These are phyloP conservation scores for Uronychia setigera DNA, from an alignment of 73 alveolate species.

Conservation along the genomic window DNA sequence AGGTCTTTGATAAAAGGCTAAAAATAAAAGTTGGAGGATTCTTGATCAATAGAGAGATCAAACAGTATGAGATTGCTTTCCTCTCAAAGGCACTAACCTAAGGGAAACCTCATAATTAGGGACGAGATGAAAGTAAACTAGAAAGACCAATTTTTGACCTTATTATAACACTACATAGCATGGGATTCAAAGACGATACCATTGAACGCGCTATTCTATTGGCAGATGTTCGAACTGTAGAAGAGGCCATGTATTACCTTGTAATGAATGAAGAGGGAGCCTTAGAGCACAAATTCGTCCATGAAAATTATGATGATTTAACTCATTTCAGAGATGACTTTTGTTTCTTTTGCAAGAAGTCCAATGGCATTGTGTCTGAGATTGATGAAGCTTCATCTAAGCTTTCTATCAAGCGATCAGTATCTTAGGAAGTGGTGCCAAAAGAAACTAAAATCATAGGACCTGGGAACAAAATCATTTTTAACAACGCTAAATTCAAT, in stretches of 20 bases:
- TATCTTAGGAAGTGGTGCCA: no score
- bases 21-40: not conserved
- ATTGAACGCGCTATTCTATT: slow-evolving; percentile 18
- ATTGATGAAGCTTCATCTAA: no score
- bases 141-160: not conserved
- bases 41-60: not conserved
- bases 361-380: no score
- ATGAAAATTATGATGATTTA: no score
- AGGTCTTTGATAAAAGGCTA: not conserved
- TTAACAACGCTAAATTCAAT: not conserved
- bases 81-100: not conserved
- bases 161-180: slow-evolving; percentile 2
- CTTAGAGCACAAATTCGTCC: slow-evolving; percentile 28
- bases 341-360: no score
- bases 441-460: no score
- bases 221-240: slow-evolving; percentile 16
- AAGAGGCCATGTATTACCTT: slow-evolving; percentile 19
- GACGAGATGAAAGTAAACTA: not conserved
- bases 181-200: slow-evolving; percentile 19
- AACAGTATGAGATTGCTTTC: not conserved
- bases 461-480: not conserved
- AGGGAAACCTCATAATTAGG: not conserved
- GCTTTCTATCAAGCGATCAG: no score
- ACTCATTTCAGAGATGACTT: no score
- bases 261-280: slow-evolving; percentile 11